Percentiles rank a stretch among this genome's conserved stretches.
Conservation (phyloP, 345 rosid genomes). For the Corchorus olitorius region DNA sequence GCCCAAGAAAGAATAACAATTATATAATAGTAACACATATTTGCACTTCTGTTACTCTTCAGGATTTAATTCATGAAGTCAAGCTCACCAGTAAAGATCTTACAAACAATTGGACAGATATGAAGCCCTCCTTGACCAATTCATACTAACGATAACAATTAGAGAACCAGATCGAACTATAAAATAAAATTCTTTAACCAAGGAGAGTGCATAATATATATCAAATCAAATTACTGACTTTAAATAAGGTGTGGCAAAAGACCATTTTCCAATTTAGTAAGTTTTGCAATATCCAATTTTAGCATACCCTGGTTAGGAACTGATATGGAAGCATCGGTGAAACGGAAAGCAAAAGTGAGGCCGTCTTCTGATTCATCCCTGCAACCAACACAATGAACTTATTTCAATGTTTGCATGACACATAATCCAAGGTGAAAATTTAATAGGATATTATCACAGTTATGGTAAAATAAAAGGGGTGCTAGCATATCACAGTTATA, state of each 20-base stretch:
- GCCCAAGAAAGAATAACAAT: not conserved
- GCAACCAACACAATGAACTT: slow-evolving; percentile 36
- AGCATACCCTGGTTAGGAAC: slow-evolving; percentile 86
- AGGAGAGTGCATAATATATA: slow-evolving; percentile 3
- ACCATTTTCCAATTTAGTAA: slow-evolving; percentile 14
- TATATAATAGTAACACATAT: not conserved
- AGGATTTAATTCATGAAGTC: not conserved
- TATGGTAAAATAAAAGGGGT: not conserved
- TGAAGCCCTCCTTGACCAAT: not conserved
- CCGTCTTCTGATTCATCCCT: slow-evolving; percentile 95
- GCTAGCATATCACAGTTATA: not conserved
- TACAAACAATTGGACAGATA: not conserved
- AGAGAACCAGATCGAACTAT: not conserved
- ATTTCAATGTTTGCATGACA: slow-evolving; percentile 5
- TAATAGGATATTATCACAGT: not conserved
- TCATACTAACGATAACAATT: not conserved
- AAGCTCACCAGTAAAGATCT: not conserved
- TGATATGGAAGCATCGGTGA: slow-evolving; percentile 80
- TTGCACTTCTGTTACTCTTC: not conserved
- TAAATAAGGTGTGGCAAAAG: slow-evolving; percentile 5
- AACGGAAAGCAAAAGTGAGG: slow-evolving; percentile 91
- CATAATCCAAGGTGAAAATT: not conserved
- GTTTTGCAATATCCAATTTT: slow-evolving; percentile 18
- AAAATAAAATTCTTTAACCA: not conserved
- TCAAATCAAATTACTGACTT: not conserved